A percentile compares a stretch with the other conserved stretches of the same genome.
phyloP scores from a whole-genome alignment of 352 stramenopile genomes.

The Thraustotheca clavata region DNA sequence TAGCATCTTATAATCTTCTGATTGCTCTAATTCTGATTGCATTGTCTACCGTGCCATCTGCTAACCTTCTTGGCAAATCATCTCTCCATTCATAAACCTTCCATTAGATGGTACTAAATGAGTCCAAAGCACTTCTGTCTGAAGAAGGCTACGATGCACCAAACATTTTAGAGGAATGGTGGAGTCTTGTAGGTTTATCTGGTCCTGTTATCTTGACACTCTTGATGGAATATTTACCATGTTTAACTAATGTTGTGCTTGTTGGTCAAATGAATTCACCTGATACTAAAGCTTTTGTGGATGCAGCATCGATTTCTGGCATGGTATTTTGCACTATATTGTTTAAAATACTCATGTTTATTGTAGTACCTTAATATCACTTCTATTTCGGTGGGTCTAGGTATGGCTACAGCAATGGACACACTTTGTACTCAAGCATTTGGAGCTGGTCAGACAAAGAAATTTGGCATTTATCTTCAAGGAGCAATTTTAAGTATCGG shows the following conservation, averaged over 20 bases:
- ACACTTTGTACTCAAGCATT: constrained; percentile 51
- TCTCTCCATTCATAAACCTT: neutral
- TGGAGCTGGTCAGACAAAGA: constrained; percentile 41
- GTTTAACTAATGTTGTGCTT: constrained; percentile 50
- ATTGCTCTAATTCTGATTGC: too few relatives aligned
- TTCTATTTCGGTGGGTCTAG: constrained; percentile 46
- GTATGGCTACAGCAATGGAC: constrained; percentile 41
- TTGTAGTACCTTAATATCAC: constrained; percentile 58
- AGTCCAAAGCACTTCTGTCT: neutral
- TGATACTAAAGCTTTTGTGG: constrained; percentile 44
- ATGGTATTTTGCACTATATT: constrained; percentile 36
- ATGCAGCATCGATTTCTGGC: constrained; percentile 47
- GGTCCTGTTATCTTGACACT: constrained; percentile 20
- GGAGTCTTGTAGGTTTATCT: neutral
- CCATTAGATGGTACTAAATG: neutral
- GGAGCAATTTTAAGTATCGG: constrained; percentile 45
- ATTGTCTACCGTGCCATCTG: neutral
- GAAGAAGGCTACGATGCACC: neutral
- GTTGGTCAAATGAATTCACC: constrained; percentile 59
- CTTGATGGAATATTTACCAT: constrained; percentile 42
- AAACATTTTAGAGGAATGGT: neutral
- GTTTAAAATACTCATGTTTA: neutral
- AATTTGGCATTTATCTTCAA: constrained; percentile 77
- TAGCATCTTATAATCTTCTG: too few relatives aligned
- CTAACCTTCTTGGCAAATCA: neutral